Percentiles rank a stretch among this genome's conserved stretches.
These are phyloP conservation scores for Herpetomonas tarakana DNA, from an alignment of 208 protist species.

Conservation along the genomic window DNA sequence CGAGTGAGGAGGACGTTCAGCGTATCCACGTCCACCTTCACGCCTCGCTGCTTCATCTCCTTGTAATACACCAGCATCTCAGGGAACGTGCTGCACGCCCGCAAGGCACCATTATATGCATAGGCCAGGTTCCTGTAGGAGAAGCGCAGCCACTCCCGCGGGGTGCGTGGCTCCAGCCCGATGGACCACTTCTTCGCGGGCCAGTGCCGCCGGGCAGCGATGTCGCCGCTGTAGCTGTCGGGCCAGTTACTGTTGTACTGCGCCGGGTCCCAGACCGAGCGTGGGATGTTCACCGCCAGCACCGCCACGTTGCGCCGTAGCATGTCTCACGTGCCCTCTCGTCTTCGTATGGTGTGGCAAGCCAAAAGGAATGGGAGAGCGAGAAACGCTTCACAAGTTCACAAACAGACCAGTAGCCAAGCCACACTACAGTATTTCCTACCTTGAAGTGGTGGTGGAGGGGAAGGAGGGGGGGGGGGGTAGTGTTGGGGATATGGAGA, in stretches of 20 bases:
- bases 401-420: not conserved
- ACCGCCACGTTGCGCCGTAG: conserved; percentile 31
- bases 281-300: conserved; percentile 61
- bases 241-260: conserved; percentile 85
- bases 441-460: too few species aligned
- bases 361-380: not conserved
- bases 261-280: conserved; percentile 81
- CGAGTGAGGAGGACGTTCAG: conserved; percentile 81
- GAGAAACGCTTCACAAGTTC: not conserved
- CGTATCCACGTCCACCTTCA: conserved; percentile 90
- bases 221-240: conserved; percentile 73
- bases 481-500: too few species aligned
- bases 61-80: conserved; percentile 88
- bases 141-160: conserved; percentile 76
- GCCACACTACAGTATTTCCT: not conserved
- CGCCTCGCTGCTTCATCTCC: conserved; percentile 88
- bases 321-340: conserved; percentile 11
- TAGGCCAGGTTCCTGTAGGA: conserved; percentile 86
- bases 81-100: conserved; percentile 72
- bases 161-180: conserved; percentile 80
- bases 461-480: too few species aligned
- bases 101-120: conserved; percentile 88
- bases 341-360: not conserved
- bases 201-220: conserved; percentile 81
- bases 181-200: conserved; percentile 82